Conservation (phyloP, 495 filamentous ascomycete genomes). For the Penicillium lagena region DNA sequence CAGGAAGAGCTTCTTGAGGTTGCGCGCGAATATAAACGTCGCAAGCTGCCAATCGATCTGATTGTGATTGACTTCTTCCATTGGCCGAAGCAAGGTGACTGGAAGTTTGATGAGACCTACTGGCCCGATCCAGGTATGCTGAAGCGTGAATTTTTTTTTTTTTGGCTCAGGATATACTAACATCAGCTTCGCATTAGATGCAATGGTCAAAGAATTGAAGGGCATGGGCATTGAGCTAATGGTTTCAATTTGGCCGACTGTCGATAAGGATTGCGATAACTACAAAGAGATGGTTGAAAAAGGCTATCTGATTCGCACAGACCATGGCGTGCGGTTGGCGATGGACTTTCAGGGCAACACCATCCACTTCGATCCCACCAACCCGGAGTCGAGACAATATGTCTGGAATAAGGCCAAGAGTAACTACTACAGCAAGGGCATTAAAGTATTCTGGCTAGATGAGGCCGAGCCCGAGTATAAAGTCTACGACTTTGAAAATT, state of each 20-base stretch:
- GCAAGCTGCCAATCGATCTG: conserved; percentile 46
- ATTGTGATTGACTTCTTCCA: conserved; percentile 58
- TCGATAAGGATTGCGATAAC: conserved; percentile 46
- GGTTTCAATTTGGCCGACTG: conserved; percentile 57
- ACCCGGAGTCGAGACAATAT: conserved; percentile 42
- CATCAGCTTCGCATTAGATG: too few relatives aligned
- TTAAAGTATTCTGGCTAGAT: conserved; percentile 55
- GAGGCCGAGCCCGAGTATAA: conserved; percentile 55
- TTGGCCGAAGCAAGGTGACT: conserved; percentile 52
- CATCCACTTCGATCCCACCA: conserved; percentile 51
- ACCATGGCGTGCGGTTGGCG: conserved; percentile 44
- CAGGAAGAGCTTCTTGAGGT: conserved; percentile 51
- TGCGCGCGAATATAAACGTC: conserved; percentile 46
- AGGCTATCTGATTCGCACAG: conserved; percentile 45
- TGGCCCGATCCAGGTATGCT: conserved; percentile 55
- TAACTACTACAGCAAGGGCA: conserved; percentile 51
- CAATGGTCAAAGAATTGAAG: conserved; percentile 50
- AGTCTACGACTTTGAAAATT: conserved; percentile 55
- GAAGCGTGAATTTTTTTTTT: conserved; percentile 12
- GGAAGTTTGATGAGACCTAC: conserved; percentile 49
- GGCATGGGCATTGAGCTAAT: conserved; percentile 48
- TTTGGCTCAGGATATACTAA: too few relatives aligned
- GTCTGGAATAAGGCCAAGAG: conserved; percentile 46
- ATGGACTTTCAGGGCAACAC: conserved; percentile 50
- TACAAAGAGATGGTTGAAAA: conserved; percentile 48